Conservation (phyloP, 257 asterid species). For the Solanum peruvianum region DNA sequence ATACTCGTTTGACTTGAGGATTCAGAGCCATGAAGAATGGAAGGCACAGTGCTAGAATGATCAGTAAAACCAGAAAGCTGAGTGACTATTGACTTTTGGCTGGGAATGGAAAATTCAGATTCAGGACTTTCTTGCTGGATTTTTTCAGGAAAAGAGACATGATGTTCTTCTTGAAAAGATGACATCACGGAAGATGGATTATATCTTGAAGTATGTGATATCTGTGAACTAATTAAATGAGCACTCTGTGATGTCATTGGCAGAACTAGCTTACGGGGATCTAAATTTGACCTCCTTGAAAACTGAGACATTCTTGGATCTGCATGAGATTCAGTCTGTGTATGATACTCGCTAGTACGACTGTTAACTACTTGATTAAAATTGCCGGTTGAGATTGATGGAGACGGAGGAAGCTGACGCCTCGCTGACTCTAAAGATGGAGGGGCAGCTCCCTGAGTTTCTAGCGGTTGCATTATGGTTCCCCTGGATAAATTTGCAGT, state of each 20-base stretch:
- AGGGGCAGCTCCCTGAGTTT: constrained; percentile 23
- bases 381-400: constrained; percentile 18
- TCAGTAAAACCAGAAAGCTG: constrained; percentile 26
- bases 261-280: constrained; percentile 13
- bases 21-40: constrained; percentile 23
- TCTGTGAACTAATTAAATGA: constrained; percentile 19
- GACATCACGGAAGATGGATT: constrained; percentile 19
- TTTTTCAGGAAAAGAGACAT: constrained; percentile 17
- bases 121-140: constrained; percentile 22
- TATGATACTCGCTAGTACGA: constrained; percentile 30
- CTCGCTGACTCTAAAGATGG: constrained; percentile 24
- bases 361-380: constrained; percentile 20
- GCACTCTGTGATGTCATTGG: constrained; percentile 20
- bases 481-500: constrained; percentile 20
- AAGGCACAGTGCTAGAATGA: constrained; percentile 28
- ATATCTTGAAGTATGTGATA: constrained; percentile 18
- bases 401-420: constrained; percentile 40
- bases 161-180: constrained; percentile 26
- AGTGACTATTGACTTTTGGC: not conserved
- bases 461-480: constrained; percentile 25
- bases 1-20: constrained; percentile 47
- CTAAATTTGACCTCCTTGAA: constrained; percentile 22
- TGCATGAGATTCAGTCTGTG: constrained; percentile 28
- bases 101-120: constrained; percentile 5
- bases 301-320: constrained; percentile 52